Conservation (phyloP, 2,329 filamentous ascomycete genomes). For the Paraconiothyrium brasiliense region DNA sequence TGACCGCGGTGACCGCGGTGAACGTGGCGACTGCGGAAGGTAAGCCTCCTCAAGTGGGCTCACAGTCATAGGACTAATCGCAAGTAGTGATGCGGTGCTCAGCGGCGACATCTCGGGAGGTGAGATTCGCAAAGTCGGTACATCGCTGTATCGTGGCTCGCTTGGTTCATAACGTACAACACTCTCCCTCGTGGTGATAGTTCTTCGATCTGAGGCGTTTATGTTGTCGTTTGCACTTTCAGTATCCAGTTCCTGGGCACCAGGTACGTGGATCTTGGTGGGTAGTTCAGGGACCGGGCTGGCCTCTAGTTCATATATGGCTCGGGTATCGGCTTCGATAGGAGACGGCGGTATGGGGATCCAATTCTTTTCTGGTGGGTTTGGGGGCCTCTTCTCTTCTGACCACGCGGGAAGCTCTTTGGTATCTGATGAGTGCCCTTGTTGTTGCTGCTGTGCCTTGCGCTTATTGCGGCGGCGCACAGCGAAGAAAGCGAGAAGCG, state of each 20-base stretch:
- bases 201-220: neutral
- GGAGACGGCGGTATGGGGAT: conserved; percentile 17
- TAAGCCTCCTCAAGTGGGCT: conserved; percentile 19
- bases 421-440: conserved; percentile 8
- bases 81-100: conserved; percentile 5
- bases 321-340: conserved; percentile 33
- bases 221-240: neutral
- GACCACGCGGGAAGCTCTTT: conserved; percentile 20
- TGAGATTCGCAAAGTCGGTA: conserved; percentile 15
- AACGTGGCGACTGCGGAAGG: conserved; percentile 6
- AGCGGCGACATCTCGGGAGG: conserved; percentile 7
- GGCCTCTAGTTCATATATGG: conserved; percentile 35
- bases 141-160: conserved; percentile 6
- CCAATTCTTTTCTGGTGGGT: conserved; percentile 16
- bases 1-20: conserved; percentile 10
- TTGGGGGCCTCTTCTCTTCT: conserved; percentile 24
- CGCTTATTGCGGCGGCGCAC: conserved; percentile 30
- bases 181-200: neutral
- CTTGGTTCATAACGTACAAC: neutral
- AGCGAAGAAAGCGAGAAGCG: conserved; percentile 32
- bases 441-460: conserved; percentile 18
- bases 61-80: conserved; percentile 16
- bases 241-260: conserved; percentile 28
- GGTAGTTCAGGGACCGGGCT: conserved; percentile 33
- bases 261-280: conserved; percentile 19